phyloP scores from a whole-genome alignment of 2,329 filamentous ascomycete genomes.

The Penicillium sumatraense region DNA sequence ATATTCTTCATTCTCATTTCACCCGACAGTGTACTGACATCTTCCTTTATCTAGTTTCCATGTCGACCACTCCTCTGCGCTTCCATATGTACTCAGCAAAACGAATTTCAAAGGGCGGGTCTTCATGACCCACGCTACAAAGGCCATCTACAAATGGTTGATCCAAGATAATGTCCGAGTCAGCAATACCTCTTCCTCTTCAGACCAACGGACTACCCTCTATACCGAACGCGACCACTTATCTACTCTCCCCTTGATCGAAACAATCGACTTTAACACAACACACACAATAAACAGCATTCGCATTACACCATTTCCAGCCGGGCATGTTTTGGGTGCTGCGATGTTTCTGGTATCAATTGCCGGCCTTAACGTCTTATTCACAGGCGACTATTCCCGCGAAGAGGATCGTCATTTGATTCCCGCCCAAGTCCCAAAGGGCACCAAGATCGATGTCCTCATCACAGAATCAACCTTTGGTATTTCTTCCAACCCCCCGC shows the following conservation, averaged over 20 bases:
- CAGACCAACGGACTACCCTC: constrained; percentile 68
- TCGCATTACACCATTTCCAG: constrained; percentile 93
- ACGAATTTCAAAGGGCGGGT: constrained; percentile 96
- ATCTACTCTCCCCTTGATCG: constrained; percentile 89
- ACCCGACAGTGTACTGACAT: constrained; percentile 29
- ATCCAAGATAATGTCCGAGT: constrained; percentile 97
- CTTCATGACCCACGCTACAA: constrained; percentile 99
- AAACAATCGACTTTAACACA: constrained; percentile 97
- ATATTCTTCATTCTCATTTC: neutral
- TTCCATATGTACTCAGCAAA: constrained; percentile 96
- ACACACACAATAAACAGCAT: constrained; percentile 97
- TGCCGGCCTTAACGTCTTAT: constrained; percentile 93
- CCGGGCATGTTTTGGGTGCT: constrained; percentile 95
- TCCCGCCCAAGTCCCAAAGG: constrained; percentile 85
- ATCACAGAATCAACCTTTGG: constrained; percentile 98
- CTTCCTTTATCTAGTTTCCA: constrained; percentile 73
- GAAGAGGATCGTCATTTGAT: constrained; percentile 96
- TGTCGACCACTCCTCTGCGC: constrained; percentile 96
- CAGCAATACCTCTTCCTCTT: constrained; percentile 68
- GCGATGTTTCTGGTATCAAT: constrained; percentile 99
- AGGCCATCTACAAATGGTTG: constrained; percentile 99
- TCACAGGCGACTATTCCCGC: constrained; percentile 95
- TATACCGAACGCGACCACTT: constrained; percentile 96
- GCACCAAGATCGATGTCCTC: constrained; percentile 90
- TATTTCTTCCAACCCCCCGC: constrained; percentile 89